Evolutionary conservation across 2,329 filamentous ascomycete genomes (phyloP).

Genomic region (Fusarium drepaniforme): DNA sequence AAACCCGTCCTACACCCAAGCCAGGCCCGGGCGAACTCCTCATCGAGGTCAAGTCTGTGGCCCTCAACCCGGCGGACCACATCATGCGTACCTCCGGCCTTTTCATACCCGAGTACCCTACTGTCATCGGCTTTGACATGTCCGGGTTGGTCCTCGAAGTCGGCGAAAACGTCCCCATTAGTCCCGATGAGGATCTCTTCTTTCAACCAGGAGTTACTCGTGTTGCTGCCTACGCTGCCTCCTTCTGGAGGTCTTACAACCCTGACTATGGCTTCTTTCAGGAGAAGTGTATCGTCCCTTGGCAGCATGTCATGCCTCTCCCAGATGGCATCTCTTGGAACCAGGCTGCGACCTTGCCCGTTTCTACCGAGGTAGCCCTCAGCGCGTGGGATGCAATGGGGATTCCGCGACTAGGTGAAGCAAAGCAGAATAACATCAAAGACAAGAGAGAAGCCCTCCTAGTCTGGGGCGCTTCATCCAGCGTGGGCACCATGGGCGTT

Average conservation of each 20-base stretch:
- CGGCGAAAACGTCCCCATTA: constrained; percentile 53
- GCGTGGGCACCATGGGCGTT: constrained; percentile 59
- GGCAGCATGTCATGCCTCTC: constrained; percentile 53
- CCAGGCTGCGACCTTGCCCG: constrained; percentile 54
- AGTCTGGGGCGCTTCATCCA: constrained; percentile 60
- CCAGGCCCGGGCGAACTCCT: constrained; percentile 61
- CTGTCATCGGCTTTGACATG: constrained; percentile 57
- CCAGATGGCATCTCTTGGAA: constrained; percentile 54
- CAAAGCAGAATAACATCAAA: background rate
- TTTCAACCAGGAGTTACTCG: constrained; percentile 52
- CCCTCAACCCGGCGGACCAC: constrained; percentile 61
- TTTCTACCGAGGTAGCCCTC: constrained; percentile 52
- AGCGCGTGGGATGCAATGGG: constrained; percentile 55
- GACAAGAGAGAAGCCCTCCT: constrained; percentile 50
- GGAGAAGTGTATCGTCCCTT: constrained; percentile 55
- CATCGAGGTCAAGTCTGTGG: constrained; percentile 60
- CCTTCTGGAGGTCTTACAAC: constrained; percentile 55
- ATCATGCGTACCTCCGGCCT: constrained; percentile 57
- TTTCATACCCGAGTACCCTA: constrained; percentile 55
- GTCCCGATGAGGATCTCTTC: constrained; percentile 13
- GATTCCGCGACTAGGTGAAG: constrained; percentile 42
- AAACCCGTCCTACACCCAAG: constrained; percentile 55
- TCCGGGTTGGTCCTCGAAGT: constrained; percentile 57
- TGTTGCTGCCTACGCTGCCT: constrained; percentile 53
- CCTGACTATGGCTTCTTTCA: constrained; percentile 63